These are phyloP conservation scores for Passalora sequoiae DNA, from an alignment of 2,329 filamentous ascomycete species.

Conservation along the genomic window DNA sequence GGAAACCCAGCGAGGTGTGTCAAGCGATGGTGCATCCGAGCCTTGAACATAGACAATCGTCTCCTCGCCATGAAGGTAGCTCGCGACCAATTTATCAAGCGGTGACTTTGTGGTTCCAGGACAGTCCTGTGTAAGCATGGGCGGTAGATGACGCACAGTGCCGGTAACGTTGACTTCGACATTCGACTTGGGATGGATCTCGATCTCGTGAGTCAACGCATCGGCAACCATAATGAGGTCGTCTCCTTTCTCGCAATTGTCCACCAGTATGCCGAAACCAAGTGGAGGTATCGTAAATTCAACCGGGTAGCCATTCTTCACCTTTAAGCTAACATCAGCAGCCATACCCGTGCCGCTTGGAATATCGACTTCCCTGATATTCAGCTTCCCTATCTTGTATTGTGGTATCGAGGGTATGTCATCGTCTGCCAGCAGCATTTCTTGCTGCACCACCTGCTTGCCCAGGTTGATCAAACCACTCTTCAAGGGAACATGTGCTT, in stretches of 20 bases:
- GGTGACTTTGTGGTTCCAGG: conserved; percentile 75
- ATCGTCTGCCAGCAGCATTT: conserved; percentile 66
- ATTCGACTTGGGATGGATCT: conserved; percentile 62
- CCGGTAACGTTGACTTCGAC: conserved; percentile 67
- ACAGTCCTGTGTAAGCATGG: conserved; percentile 66
- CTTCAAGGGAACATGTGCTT: conserved; percentile 66
- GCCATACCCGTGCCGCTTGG: conserved; percentile 62
- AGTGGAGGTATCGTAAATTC: conserved; percentile 71
- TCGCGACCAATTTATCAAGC: conserved; percentile 72
- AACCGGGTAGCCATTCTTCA: conserved; percentile 74
- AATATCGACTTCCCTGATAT: conserved; percentile 65
- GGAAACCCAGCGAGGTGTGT: conserved; percentile 76
- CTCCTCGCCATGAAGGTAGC: conserved; percentile 74
- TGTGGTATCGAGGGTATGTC: conserved; percentile 72
- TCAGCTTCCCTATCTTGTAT: conserved; percentile 76
- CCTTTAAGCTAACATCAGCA: conserved; percentile 68
- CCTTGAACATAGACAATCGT: conserved; percentile 80
- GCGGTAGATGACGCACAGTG: conserved; percentile 66
- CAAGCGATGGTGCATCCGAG: conserved; percentile 57
- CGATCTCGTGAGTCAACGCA: conserved; percentile 62
- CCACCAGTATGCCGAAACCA: conserved; percentile 77
- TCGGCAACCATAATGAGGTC: conserved; percentile 73
- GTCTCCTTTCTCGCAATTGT: conserved; percentile 68
- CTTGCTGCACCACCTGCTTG: conserved; percentile 68
- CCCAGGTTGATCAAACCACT: conserved; percentile 77